phyloP scores from a whole-genome alignment of 305 asterid species.

The Striga hermonthica region DNA sequence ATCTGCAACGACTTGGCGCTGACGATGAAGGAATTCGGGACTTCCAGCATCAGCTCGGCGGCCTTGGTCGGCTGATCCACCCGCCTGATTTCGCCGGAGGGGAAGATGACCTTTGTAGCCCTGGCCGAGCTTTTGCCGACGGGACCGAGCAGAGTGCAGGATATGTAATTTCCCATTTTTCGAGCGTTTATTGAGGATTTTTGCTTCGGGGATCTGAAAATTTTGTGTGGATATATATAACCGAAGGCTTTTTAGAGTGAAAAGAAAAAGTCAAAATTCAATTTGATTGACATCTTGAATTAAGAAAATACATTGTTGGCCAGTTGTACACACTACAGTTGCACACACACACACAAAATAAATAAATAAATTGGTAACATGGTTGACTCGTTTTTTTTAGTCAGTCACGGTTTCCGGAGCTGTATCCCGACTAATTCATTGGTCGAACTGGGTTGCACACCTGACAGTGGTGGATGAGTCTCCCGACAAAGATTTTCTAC shows the following conservation, averaged over 20 bases:
- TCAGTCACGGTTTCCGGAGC: too few species aligned
- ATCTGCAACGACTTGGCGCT: conserved; percentile 36
- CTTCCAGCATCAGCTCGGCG: conserved; percentile 59
- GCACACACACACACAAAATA: too few species aligned
- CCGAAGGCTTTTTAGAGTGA: too few species aligned
- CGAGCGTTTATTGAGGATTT: not conserved
- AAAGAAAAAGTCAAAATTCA: too few species aligned
- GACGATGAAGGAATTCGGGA: conserved; percentile 47
- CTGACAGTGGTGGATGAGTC: too few species aligned
- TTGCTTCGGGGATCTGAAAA: too few species aligned
- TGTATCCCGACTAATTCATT: too few species aligned
- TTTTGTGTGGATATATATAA: not conserved
- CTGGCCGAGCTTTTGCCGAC: conserved; percentile 32
- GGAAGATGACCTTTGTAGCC: conserved; percentile 47
- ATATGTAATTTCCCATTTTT: conserved; percentile 31
- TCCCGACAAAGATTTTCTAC: too few species aligned
- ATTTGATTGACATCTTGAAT: not conserved
- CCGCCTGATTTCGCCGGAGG: conserved; percentile 44
- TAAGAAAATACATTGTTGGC: not conserved
- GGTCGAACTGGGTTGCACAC: too few species aligned
- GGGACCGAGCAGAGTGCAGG: conserved; percentile 29
- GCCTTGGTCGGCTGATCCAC: conserved; percentile 43
- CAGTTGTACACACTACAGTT: conserved; percentile 2
- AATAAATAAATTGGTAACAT: too few species aligned
- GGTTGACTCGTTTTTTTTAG: too few species aligned